Percentiles rank a stretch among this genome's conserved stretches.
These are phyloP conservation scores for Penicillium psychrosexuale DNA, from an alignment of 2,329 filamentous ascomycete genomes.

Conservation along the genomic window DNA sequence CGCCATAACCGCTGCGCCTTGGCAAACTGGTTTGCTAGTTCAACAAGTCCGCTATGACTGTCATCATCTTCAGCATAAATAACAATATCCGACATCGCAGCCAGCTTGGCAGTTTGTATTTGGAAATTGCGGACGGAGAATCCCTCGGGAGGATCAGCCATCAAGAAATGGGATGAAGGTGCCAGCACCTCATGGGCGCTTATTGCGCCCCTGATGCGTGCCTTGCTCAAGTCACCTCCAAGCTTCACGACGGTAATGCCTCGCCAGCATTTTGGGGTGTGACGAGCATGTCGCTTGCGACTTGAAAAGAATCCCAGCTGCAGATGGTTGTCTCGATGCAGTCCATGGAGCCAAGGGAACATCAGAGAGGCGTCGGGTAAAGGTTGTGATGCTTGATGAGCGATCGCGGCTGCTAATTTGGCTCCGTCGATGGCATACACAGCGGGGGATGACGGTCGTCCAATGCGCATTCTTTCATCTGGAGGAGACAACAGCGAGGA, in stretches of 20 bases:
- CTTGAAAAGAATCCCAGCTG: slow-evolving; percentile 87
- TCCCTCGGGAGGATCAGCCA: slow-evolving; percentile 80
- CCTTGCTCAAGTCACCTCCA: slow-evolving; percentile 69
- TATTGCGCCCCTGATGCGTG: slow-evolving; percentile 83
- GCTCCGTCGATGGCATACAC: slow-evolving; percentile 71
- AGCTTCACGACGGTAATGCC: slow-evolving; percentile 85
- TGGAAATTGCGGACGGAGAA: slow-evolving; percentile 98
- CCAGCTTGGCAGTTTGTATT: slow-evolving; percentile 86
- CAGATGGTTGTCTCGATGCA: slow-evolving; percentile 83
- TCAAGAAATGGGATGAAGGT: slow-evolving; percentile 63
- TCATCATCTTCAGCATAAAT: slow-evolving; percentile 76
- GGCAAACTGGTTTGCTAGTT: slow-evolving; percentile 63
- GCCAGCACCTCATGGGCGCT: slow-evolving; percentile 75
- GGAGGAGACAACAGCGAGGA: slow-evolving; percentile 75
- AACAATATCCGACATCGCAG: slow-evolving; percentile 84
- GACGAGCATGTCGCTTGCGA: slow-evolving; percentile 66
- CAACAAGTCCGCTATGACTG: slow-evolving; percentile 61
- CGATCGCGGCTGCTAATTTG: slow-evolving; percentile 68
- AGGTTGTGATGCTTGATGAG: slow-evolving; percentile 73
- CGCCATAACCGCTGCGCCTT: slow-evolving; percentile 74
- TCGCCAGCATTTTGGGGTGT: slow-evolving; percentile 72
- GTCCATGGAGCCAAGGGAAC: slow-evolving; percentile 93
- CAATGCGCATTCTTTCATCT: slow-evolving; percentile 57
- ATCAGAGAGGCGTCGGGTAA: slow-evolving; percentile 80
- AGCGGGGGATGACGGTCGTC: slow-evolving; percentile 48